Percentiles rank a stretch among this genome's conserved stretches.
These are phyloP conservation scores for Phaeolepiota aurea DNA, from an alignment of 768 basidiomycete genomes.

Conservation along the genomic window DNA sequence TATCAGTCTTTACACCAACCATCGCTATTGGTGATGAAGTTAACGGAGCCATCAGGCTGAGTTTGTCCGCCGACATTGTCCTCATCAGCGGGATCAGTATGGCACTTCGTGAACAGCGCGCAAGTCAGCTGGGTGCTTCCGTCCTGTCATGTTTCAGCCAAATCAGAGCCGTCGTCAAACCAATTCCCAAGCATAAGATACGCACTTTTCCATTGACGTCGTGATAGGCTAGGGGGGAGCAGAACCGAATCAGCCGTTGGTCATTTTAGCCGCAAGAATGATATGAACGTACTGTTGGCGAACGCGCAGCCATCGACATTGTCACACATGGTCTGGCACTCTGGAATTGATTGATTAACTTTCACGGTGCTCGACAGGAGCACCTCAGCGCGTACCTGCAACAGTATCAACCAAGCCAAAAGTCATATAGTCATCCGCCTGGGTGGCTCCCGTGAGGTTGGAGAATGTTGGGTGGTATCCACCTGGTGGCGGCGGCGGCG, in stretches of 20 bases:
- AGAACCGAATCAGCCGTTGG: too few species aligned
- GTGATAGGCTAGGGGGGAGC: constrained; percentile 25
- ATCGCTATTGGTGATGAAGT: constrained; percentile 21
- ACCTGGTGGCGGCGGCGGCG: constrained; percentile 12
- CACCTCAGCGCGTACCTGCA: constrained; percentile 11
- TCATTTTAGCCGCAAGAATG: background rate
- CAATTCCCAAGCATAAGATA: background rate
- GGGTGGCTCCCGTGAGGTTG: constrained; percentile 20
- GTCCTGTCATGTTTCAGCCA: constrained; percentile 12
- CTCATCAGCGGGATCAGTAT: constrained; percentile 13
- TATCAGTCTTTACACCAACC: constrained; percentile 24
- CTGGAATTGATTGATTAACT: constrained; percentile 8
- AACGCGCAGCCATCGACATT: constrained; percentile 20
- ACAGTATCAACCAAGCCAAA: constrained; percentile 25
- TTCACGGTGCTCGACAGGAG: background rate
- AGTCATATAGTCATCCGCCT: constrained; percentile 25
- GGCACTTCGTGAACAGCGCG: constrained; percentile 22
- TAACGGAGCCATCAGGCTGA: constrained; percentile 22
- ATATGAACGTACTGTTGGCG: constrained; percentile 19
- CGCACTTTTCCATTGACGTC: constrained; percentile 27
- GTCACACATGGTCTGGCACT: constrained; percentile 24
- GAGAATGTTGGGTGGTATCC: constrained; percentile 17
- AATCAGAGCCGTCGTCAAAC: background rate
- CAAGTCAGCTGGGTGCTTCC: constrained; percentile 27
- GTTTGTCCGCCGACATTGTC: constrained; percentile 24